Evolutionary conservation across 345 rosid genomes (phyloP).

Genomic region (Aurinia saxatilis): DNA sequence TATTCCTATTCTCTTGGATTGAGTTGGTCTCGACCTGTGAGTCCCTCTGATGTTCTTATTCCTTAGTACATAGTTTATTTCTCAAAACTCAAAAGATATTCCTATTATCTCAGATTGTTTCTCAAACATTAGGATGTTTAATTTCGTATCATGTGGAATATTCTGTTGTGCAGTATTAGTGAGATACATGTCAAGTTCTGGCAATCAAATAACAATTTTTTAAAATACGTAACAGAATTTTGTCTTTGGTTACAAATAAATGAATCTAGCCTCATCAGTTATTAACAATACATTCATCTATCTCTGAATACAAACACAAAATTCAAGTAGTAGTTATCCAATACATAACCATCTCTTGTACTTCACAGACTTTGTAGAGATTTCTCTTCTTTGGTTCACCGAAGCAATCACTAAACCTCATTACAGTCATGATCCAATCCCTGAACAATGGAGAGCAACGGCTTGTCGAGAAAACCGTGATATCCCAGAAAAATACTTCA

Average conservation of each 20-base stretch:
- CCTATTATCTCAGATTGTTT: background rate
- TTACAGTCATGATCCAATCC: background rate
- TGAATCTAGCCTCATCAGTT: constrained; percentile 1
- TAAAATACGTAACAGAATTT: background rate
- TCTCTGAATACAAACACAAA: background rate
- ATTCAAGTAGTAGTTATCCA: background rate
- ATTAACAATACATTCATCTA: constrained; percentile 10
- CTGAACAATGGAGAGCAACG: constrained; percentile 4
- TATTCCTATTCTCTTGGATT: background rate
- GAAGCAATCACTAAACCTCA: background rate
- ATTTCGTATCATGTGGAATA: background rate
- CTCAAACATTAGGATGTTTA: background rate
- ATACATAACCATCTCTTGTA: constrained; percentile 9
- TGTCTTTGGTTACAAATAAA: constrained; percentile 11
- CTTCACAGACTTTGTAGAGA: background rate
- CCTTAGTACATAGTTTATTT: background rate
- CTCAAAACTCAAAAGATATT: background rate
- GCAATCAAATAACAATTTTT: background rate
- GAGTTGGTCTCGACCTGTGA: background rate
- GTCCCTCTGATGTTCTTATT: background rate
- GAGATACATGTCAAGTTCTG: background rate
- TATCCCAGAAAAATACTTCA: background rate
- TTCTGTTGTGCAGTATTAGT: background rate
- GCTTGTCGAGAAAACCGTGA: background rate
- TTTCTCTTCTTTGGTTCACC: background rate